Evolutionary conservation across 352 stramenopile species (phyloP).

Genomic region (Discostella stelligera): DNA sequence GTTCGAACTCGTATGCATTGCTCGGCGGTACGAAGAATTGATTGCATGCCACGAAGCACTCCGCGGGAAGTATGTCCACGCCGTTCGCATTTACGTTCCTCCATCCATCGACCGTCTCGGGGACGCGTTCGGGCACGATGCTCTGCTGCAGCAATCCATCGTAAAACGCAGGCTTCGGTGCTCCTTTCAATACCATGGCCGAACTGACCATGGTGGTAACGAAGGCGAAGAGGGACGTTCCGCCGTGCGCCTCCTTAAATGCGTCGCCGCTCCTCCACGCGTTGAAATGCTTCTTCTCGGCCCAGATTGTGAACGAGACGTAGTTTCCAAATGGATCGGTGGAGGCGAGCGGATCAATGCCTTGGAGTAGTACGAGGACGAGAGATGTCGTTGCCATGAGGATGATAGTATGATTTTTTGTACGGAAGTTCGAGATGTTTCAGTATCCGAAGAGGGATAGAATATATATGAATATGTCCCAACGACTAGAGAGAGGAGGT

Average conservation of each 20-base stretch:
- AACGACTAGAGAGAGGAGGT: no score
- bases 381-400: not conserved
- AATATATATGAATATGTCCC: no score
- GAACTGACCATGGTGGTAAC: conserved; percentile 72
- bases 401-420: no score
- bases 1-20: conserved; percentile 70
- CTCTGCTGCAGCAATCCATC: conserved; percentile 69
- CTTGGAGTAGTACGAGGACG: not conserved
- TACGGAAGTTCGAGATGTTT: not conserved
- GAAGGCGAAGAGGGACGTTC: conserved; percentile 78
- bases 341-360: conserved; percentile 37
- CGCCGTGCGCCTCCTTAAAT: conserved; percentile 84
- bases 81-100: conserved; percentile 70
- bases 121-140: conserved; percentile 34
- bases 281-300: conserved; percentile 80
- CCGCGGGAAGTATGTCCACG: conserved; percentile 51
- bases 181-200: conserved; percentile 66
- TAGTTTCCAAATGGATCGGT: conserved; percentile 72
- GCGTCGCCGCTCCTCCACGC: conserved; percentile 79
- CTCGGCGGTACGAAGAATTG: conserved; percentile 73
- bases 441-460: not conserved
- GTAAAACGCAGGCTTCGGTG: conserved; percentile 79
- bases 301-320: conserved; percentile 82
- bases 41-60: conserved; percentile 80
- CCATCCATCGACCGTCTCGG: conserved; percentile 75